Conservation (phyloP, 495 filamentous ascomycete species). For the Copromyces sp. region DNA sequence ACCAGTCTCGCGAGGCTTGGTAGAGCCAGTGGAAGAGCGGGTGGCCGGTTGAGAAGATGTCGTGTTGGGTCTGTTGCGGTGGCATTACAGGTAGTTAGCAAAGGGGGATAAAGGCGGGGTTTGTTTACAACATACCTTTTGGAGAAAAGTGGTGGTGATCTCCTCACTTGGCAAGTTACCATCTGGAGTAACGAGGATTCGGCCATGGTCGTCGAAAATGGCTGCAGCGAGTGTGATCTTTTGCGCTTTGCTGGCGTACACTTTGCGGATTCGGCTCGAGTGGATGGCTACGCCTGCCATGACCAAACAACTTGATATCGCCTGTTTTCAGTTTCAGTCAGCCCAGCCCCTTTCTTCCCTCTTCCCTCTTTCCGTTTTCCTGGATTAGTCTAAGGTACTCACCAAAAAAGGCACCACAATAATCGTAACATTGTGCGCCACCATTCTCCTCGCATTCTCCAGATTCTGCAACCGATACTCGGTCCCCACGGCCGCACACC, state of each 20-base stretch:
- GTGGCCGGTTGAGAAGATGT: slow-evolving; percentile 66
- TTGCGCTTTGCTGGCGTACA: slow-evolving; percentile 56
- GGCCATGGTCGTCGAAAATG: slow-evolving; percentile 64
- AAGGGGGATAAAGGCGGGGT: slow-evolving; percentile 18
- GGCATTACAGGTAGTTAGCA: not conserved
- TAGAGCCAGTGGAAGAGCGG: slow-evolving; percentile 84
- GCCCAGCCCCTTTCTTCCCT: not conserved
- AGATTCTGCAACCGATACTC: slow-evolving; percentile 41
- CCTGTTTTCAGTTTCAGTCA: slow-evolving; percentile 26
- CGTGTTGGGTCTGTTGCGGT: slow-evolving; percentile 49
- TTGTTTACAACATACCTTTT: slow-evolving; percentile 29
- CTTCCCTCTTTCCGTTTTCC: not conserved
- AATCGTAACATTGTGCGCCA: slow-evolving; percentile 47
- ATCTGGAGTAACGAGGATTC: slow-evolving; percentile 68
- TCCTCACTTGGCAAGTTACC: slow-evolving; percentile 72
- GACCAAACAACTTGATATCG: slow-evolving; percentile 49
- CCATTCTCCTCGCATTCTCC: slow-evolving; percentile 18
- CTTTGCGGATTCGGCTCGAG: slow-evolving; percentile 43
- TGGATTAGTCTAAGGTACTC: slow-evolving; percentile 13
- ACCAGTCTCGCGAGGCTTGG: slow-evolving; percentile 68
- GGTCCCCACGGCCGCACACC: slow-evolving; percentile 68
- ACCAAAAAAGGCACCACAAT: slow-evolving; percentile 58
- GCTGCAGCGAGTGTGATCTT: slow-evolving; percentile 69
- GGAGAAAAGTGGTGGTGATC: slow-evolving; percentile 69
- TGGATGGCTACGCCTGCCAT: slow-evolving; percentile 39